These are phyloP conservation scores for Hydrangea macrophylla DNA, from an alignment of 148 eudicot species.

Conservation along the genomic window DNA sequence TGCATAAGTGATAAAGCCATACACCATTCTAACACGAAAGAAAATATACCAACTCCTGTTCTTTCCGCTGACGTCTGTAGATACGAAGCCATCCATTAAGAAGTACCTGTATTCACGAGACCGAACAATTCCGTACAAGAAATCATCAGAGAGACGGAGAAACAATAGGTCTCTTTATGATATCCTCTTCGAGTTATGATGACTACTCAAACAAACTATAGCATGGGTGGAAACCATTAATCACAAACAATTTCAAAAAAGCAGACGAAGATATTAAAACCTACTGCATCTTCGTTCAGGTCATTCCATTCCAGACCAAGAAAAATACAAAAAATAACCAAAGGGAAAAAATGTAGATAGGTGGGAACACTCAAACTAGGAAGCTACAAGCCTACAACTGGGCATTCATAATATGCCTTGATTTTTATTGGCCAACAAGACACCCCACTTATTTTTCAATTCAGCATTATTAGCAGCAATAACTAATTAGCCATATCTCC, in stretches of 20 bases:
- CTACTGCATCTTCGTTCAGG: background rate
- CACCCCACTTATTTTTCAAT: background rate
- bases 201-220: background rate
- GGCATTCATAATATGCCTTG: background rate
- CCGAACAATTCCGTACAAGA: background rate
- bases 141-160: background rate
- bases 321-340: background rate
- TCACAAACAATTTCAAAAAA: background rate
- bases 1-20: background rate
- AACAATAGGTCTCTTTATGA: slow-evolving; percentile 5
- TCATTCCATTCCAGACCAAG: no score
- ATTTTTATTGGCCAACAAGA: background rate
- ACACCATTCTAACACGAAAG: slow-evolving; percentile 1
- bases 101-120: slow-evolving; percentile 44
- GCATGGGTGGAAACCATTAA: background rate
- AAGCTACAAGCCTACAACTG: background rate
- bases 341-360: background rate
- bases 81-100: slow-evolving; percentile 97
- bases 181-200: background rate
- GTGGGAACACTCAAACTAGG: background rate
- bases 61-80: slow-evolving; percentile 84
- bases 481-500: no score
- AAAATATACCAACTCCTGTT: slow-evolving; percentile 81
- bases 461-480: background rate
- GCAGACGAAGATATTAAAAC: background rate